Evolutionary conservation across 192 early-diverging fungal species (phyloP), one percentile per base, ranked within the genome.

Genomic region (Backusella mclennaniae): DNA sequence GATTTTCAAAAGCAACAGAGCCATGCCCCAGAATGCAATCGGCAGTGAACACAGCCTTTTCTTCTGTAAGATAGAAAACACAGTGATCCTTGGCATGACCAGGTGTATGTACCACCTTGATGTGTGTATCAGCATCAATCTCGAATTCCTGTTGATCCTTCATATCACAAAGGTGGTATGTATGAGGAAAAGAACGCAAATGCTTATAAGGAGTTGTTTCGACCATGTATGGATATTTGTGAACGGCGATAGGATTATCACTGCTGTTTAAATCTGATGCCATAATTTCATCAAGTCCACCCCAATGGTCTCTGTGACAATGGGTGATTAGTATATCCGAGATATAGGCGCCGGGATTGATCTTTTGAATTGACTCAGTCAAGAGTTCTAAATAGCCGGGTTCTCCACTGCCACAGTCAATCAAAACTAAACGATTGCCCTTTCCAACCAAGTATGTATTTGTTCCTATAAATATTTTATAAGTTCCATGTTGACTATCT

Each of bases 361-460:
- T 80, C n/a, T 80, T 69, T 36, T 87, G 84, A 3, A 95, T 79
- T 11, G 87, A 86, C 8, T 84, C 69, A 31, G 77, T 80, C 9
- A 96, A 84, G 26, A 91, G 71, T 0, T 83, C 79, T 33, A 89
- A 77, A 80, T 93, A 97, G 17, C 81, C 90, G 0, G 91, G 84
- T 42, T 90, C 82, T 9, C 96, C 95, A 46, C 92, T 90, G 42
- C 94, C 95, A 7, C 91, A 90, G 74, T 95, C 96, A 1, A 97
- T 80, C 4, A 97, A 84, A 3, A 93, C 69, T 39, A 92, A 88
- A 35, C 83, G 81, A 21, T 77, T 35, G 1, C 96, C 96, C 6
- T 82, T 83, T 15, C 96, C 96, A 63, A 97, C 84, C n/a, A 97
- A 38, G 67, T 96, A 97, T 1, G 92, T 95, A 77, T 97, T 97